phyloP scores from a whole-genome alignment of 1,139 yeast genomes.

The Suhomyces kunorum region DNA sequence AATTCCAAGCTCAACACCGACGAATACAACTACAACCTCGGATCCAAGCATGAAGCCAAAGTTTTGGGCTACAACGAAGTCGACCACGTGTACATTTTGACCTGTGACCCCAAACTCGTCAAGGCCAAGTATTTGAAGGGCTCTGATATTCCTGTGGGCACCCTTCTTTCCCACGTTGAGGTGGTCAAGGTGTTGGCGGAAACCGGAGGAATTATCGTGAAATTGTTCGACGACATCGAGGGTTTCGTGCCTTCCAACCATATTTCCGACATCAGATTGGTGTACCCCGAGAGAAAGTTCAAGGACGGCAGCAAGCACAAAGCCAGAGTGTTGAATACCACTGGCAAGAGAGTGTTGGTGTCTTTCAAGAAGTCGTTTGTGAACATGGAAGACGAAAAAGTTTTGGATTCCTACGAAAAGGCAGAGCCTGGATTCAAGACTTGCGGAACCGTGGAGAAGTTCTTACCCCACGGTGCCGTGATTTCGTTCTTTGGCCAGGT shows the following conservation, averaged over 20 bases:
- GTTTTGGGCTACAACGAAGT: conserved; percentile 66
- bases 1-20: conserved; percentile 65
- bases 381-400: conserved; percentile 60
- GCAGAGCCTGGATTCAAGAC: conserved; percentile 63
- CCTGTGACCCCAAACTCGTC: conserved; percentile 66
- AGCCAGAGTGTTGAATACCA: conserved; percentile 59
- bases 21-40: conserved; percentile 55
- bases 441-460: conserved; percentile 71
- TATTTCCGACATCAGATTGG: conserved; percentile 79
- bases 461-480: conserved; percentile 77
- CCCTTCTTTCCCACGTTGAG: conserved; percentile 54
- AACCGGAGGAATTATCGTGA: conserved; percentile 63
- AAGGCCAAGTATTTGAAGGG: conserved; percentile 64
- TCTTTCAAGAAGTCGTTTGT: conserved; percentile 86
- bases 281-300: conserved; percentile 90
- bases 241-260: conserved; percentile 78
- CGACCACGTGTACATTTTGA: conserved; percentile 67
- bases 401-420: conserved; percentile 52
- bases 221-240: conserved; percentile 63
- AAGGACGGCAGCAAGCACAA: conserved; percentile 78
- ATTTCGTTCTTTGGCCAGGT: conserved; percentile 80
- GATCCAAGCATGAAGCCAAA: conserved; percentile 74
- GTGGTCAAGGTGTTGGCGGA: conserved; percentile 66
- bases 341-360: conserved; percentile 49
- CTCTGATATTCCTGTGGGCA: conserved; percentile 78